Conservation (phyloP, 2,329 filamentous ascomycete species). For the Fonsecaea nubica region DNA sequence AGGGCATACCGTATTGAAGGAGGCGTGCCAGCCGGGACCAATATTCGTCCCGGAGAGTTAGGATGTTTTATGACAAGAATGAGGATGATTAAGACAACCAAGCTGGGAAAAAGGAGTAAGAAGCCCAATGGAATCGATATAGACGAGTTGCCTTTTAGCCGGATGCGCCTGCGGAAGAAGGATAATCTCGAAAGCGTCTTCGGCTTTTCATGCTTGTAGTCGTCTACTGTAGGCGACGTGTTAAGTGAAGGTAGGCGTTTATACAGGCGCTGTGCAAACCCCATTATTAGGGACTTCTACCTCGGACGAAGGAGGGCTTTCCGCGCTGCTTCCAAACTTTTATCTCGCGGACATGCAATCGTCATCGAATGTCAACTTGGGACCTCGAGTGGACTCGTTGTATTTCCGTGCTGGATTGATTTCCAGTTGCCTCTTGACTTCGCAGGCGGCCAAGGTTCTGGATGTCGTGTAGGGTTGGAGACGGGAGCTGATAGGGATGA, state of each 20-base stretch:
- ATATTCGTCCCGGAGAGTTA: conserved; percentile 77
- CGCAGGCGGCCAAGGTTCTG: neutral
- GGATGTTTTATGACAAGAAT: conserved; percentile 89
- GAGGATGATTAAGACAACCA: conserved; percentile 89
- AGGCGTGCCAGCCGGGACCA: conserved; percentile 86
- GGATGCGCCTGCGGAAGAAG: conserved; percentile 85
- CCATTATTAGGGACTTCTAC: conserved; percentile 47
- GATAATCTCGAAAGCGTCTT: conserved; percentile 63
- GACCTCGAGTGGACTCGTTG: neutral
- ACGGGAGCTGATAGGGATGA: conserved; percentile 31
- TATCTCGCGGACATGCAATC: conserved; percentile 31
- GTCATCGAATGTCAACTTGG: conserved; percentile 17
- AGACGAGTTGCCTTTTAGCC: conserved; percentile 87
- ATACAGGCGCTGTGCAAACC: conserved; percentile 60
- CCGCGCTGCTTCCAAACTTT: conserved; percentile 25
- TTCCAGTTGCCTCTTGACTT: neutral
- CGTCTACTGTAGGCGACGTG: conserved; percentile 54
- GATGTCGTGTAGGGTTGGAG: conserved; percentile 15
- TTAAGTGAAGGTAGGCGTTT: conserved; percentile 59
- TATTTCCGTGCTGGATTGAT: conserved; percentile 1
- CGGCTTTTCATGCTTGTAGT: conserved; percentile 54
- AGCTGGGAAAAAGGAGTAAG: conserved; percentile 88
- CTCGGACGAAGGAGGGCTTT: conserved; percentile 24
- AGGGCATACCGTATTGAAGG: conserved; percentile 80
- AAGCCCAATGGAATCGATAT: conserved; percentile 92